phyloP scores from a whole-genome alignment of 192 early-diverging fungal genomes.

The Thamnidium elegans region DNA sequence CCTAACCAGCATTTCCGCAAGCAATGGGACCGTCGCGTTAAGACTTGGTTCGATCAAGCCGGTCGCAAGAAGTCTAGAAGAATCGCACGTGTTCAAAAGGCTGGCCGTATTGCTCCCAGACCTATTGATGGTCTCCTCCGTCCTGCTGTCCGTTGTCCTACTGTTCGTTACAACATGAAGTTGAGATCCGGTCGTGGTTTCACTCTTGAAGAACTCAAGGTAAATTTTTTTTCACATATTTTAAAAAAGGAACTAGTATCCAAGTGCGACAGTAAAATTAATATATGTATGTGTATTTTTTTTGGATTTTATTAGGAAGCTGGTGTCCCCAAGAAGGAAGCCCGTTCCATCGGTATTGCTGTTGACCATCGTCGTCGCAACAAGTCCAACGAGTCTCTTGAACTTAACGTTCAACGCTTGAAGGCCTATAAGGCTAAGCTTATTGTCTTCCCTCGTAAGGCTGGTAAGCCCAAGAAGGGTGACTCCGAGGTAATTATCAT shows the following conservation, averaged over 20 bases:
- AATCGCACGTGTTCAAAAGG: constrained; percentile 89
- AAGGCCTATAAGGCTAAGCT: constrained; percentile 93
- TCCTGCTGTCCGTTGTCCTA: constrained; percentile 95
- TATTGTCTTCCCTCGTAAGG: constrained; percentile 95
- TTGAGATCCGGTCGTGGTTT: constrained; percentile 96
- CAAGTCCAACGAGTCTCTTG: constrained; percentile 91
- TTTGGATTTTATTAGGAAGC: constrained; percentile 60
- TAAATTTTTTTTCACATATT: constrained; percentile 22
- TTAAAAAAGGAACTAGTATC: neutral
- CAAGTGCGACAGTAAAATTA: too few species aligned
- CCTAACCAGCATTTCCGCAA: constrained; percentile 98
- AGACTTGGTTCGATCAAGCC: constrained; percentile 99
- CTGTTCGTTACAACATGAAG: constrained; percentile 98
- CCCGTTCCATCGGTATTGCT: constrained; percentile 91
- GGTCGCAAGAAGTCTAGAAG: constrained; percentile 93
- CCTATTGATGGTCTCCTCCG: constrained; percentile 95
- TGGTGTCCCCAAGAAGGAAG: constrained; percentile 90
- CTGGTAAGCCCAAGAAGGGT: constrained; percentile 82
- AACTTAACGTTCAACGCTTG: constrained; percentile 90
- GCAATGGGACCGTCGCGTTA: constrained; percentile 95
- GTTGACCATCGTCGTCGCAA: constrained; percentile 97
- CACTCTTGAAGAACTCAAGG: constrained; percentile 98
- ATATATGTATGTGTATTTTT: constrained; percentile 4
- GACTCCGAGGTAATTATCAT: constrained; percentile 46
- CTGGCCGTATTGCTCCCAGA: constrained; percentile 91